Evolutionary conservation across 176 grass and related monocot genomes (phyloP).

Genomic region (Eleusine indica): DNA sequence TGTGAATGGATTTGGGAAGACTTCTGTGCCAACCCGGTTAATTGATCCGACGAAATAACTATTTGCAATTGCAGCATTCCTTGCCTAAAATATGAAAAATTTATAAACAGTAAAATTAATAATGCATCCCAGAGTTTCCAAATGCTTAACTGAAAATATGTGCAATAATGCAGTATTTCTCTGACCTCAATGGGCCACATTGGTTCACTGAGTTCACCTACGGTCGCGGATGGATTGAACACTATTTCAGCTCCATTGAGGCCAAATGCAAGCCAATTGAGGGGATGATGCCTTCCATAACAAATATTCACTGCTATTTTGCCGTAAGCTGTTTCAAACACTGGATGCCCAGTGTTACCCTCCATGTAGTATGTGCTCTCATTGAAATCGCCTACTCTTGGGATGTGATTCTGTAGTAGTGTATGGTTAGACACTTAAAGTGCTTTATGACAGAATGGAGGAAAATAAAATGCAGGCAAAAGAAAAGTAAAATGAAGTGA

Average conservation of each 20-base stretch:
- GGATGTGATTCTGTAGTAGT: slow-evolving; percentile 89
- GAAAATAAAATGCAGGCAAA: slow-evolving; percentile 19
- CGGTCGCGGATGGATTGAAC: slow-evolving; percentile 96
- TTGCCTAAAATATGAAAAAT: slow-evolving; percentile 50
- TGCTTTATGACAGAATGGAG: slow-evolving; percentile 33
- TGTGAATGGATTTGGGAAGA: slow-evolving; percentile 90
- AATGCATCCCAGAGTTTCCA: neutral
- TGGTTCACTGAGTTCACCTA: slow-evolving; percentile 97
- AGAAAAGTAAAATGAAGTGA: neutral
- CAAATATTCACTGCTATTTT: slow-evolving; percentile 97
- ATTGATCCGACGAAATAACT: slow-evolving; percentile 92
- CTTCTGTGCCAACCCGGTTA: slow-evolving; percentile 87
- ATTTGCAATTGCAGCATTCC: slow-evolving; percentile 94
- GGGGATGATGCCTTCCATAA: slow-evolving; percentile 96
- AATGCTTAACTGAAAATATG: slow-evolving; percentile 12
- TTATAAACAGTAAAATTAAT: neutral
- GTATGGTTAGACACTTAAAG: slow-evolving; percentile 27
- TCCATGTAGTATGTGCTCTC: slow-evolving; percentile 99
- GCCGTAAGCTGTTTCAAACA: slow-evolving; percentile 92
- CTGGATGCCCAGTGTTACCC: slow-evolving; percentile 96
- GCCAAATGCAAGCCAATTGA: slow-evolving; percentile 98
- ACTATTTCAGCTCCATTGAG: slow-evolving; percentile 98
- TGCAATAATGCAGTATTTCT: slow-evolving; percentile 20
- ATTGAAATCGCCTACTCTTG: slow-evolving; percentile 98
- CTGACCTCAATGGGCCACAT: slow-evolving; percentile 98